Evolutionary conservation across 192 early-diverging fungal species (phyloP), one percentile per base, ranked within the genome.

Genomic region (Tieghemiomyces parasiticus): DNA sequence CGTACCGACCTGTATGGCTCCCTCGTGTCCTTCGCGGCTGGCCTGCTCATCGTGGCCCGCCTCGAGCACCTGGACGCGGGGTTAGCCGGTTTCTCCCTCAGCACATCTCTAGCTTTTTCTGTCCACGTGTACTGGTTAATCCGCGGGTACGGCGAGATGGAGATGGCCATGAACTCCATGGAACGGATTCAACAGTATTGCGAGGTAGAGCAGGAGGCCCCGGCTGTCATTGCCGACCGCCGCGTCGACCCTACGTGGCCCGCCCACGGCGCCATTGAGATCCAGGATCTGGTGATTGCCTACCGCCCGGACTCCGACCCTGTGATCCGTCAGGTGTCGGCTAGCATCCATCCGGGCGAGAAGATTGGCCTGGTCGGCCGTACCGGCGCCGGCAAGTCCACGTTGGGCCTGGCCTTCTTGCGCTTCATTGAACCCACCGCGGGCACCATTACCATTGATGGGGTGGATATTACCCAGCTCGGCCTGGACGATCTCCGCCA

Each of bases 361-460:
- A 92, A 91, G 65, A 85, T 97, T 62, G 94, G 91, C 42, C 83
- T 97, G 47, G 91, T 93, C 47, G 93, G 93, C 14, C 79, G 93
- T 13, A 90, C 92, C 1, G 91, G 90, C n/a, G 82, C 88, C 1
- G 89, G 88, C 30, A 92, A 92, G 62, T 81, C 79, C 20, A 84
- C 85, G 0, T 66, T 92, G 52, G 79, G 81, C 3, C 71, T 88
- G 48, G 77, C 83, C 10, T 68, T 92, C 56, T 77, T 91, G 65
- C 81, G 90, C 19, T 84, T 94, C 31, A 73, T 91, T 64, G 86
- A 89, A 60, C 78, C 82, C 0, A 63, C 71, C 6, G 62, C 72
- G 19, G 89, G 90, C 26, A 44, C 62, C 19, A 86, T 95, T 35
- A 28, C 63, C 0, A 76, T 95, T 44, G 92, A 95, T 61, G 81